phyloP scores from a whole-genome alignment of 148 eudicot species.

The Silene conica region DNA sequence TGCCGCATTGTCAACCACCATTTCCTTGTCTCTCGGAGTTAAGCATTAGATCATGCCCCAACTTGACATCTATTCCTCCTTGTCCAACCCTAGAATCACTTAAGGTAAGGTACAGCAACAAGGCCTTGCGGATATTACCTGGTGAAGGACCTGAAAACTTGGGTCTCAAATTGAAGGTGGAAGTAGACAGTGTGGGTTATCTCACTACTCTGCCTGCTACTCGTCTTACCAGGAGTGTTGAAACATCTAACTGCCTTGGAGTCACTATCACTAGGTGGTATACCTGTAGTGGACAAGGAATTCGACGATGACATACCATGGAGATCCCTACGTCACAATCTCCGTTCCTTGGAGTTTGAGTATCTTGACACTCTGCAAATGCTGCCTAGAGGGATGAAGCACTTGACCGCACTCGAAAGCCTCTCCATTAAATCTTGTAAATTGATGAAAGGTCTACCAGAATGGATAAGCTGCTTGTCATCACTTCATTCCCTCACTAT shows the following conservation, averaged over 20 bases:
- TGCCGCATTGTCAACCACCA: neutral
- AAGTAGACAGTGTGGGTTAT: neutral
- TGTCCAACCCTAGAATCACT: neutral
- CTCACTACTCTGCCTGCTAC: slow-evolving; percentile 2
- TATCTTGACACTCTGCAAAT: neutral
- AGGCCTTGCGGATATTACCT: neutral
- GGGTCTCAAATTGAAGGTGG: neutral
- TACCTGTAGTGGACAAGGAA: neutral
- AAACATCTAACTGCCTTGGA: too few relatives aligned
- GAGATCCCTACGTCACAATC: neutral
- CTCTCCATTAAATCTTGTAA: neutral
- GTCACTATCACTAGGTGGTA: neutral
- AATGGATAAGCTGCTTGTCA: slow-evolving; percentile 5
- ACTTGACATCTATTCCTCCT: too few relatives aligned
- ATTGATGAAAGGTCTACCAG: slow-evolving; percentile 1
- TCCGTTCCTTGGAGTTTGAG: neutral
- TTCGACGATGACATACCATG: neutral
- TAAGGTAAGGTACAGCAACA: neutral
- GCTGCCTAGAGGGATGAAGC: slow-evolving; percentile 6
- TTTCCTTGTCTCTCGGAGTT: neutral
- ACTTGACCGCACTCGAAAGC: slow-evolving; percentile 6
- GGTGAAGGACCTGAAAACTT: neutral
- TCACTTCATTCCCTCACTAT: neutral
- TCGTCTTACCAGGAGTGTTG: too few relatives aligned
- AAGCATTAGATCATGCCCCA: rapidly evolving